phyloP scores from a whole-genome alignment of 495 filamentous ascomycete genomes.

The Penicillium alfredii region DNA sequence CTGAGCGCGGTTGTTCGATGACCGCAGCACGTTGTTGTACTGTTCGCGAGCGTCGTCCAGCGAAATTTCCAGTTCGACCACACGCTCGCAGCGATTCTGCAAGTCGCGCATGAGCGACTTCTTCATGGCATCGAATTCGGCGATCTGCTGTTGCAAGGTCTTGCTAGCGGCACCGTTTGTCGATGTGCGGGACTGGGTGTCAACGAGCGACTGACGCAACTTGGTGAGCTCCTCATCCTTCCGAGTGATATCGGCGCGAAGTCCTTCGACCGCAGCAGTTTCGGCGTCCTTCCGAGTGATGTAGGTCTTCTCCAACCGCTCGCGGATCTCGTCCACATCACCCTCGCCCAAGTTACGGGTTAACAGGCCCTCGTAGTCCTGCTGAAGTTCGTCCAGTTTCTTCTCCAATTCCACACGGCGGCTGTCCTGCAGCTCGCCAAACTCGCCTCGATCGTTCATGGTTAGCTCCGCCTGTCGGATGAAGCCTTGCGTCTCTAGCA shows the following conservation, averaged over 20 bases:
- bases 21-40: slow-evolving; percentile 94
- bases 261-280: slow-evolving; percentile 59
- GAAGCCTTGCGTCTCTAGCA: slow-evolving; percentile 85
- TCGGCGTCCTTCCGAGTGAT: slow-evolving; percentile 65
- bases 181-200: slow-evolving; percentile 58
- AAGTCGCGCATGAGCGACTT: slow-evolving; percentile 98
- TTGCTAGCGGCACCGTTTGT: slow-evolving; percentile 73
- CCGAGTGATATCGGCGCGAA: slow-evolving; percentile 63
- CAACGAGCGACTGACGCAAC: slow-evolving; percentile 68
- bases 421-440: slow-evolving; percentile 55
- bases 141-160: slow-evolving; percentile 94
- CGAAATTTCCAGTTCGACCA: slow-evolving; percentile 95
- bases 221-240: slow-evolving; percentile 73
- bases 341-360: slow-evolving; percentile 69
- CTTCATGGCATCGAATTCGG: slow-evolving; percentile 99
- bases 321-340: slow-evolving; percentile 80
- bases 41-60: slow-evolving; percentile 95
- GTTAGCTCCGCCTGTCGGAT: slow-evolving; percentile 89
- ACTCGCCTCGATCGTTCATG: slow-evolving; percentile 58
- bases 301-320: slow-evolving; percentile 69
- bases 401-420: slow-evolving; percentile 68
- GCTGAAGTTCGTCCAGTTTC: slow-evolving; percentile 63
- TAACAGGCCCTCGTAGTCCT: slow-evolving; percentile 74
- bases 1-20: slow-evolving; percentile 93
- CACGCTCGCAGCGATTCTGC: slow-evolving; percentile 95